These are phyloP conservation scores for carrot (Daucus carota) DNA, from an alignment of 129 eudicot genomes.

Conservation along the genomic window DNA sequence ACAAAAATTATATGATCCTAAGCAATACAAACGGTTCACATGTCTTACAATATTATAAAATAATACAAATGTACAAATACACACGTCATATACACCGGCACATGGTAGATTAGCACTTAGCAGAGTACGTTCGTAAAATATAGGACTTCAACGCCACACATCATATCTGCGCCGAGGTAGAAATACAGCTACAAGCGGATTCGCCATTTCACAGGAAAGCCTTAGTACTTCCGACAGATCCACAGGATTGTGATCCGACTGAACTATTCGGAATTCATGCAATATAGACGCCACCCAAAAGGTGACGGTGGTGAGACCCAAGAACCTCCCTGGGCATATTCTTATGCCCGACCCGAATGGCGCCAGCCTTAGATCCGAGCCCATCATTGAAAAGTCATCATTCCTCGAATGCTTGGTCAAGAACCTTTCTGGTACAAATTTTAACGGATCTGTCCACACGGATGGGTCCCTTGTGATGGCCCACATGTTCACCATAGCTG, in stretches of 20 bases:
- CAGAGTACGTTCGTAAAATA: neutral
- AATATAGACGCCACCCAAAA: slow-evolving; percentile 73
- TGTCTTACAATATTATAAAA: neutral
- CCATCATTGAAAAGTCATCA: slow-evolving; percentile 57
- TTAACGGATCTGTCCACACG: slow-evolving; percentile 62
- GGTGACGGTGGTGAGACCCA: slow-evolving; percentile 61
- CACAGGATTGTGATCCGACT: slow-evolving; percentile 14
- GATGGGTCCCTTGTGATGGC: slow-evolving; percentile 67
- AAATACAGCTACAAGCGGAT: slow-evolving; percentile 34
- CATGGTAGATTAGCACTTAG: too few relatives aligned
- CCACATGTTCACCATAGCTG: slow-evolving; percentile 96
- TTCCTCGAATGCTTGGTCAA: slow-evolving; percentile 2
- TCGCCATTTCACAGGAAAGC: slow-evolving; percentile 80
- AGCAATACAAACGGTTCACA: too few relatives aligned
- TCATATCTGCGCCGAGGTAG: neutral
- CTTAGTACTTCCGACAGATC: slow-evolving; percentile 60
- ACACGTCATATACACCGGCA: neutral
- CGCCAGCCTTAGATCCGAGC: slow-evolving; percentile 77
- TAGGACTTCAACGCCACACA: neutral
- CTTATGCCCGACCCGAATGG: slow-evolving; percentile 92
- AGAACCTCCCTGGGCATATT: slow-evolving; percentile 67
- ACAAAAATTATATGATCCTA: too few relatives aligned
- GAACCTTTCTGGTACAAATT: slow-evolving; percentile 70
- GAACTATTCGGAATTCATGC: slow-evolving; percentile 47
- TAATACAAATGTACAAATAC: neutral